Evolutionary conservation across 768 basidiomycete genomes (phyloP).

Genomic region (Boletus subparvulus): DNA sequence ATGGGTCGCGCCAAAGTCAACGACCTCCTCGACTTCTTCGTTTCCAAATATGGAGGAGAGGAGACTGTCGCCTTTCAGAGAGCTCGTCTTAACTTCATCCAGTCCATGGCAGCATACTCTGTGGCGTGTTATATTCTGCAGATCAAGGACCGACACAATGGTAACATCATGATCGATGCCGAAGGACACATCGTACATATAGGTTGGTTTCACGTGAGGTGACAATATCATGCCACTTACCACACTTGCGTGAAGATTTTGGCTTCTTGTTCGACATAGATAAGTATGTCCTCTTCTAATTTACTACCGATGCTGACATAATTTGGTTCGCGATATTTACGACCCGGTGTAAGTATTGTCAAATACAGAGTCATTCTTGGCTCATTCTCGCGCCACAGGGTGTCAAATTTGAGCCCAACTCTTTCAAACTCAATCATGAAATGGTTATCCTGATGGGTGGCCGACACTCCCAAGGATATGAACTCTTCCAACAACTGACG

Average conservation of each 20-base stretch:
- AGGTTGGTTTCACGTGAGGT: slow-evolving; percentile 50
- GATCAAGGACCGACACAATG: slow-evolving; percentile 98
- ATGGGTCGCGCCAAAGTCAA: slow-evolving; percentile 99
- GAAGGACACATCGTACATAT: slow-evolving; percentile 97
- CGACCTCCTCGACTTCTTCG: slow-evolving; percentile 91
- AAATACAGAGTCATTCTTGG: neutral
- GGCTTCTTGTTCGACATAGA: slow-evolving; percentile 98
- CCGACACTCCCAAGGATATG: slow-evolving; percentile 89
- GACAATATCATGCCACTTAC: slow-evolving; percentile 6
- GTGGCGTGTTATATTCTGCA: slow-evolving; percentile 97
- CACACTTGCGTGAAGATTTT: slow-evolving; percentile 59
- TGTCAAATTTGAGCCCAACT: slow-evolving; percentile 97
- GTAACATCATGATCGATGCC: slow-evolving; percentile 99
- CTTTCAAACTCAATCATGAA: slow-evolving; percentile 98
- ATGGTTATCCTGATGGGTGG: slow-evolving; percentile 99
- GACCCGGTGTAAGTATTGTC: slow-evolving; percentile 55
- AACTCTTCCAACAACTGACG: slow-evolving; percentile 88
- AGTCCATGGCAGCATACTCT: slow-evolving; percentile 99
- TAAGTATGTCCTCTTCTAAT: slow-evolving; percentile 49
- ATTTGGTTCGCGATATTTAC: slow-evolving; percentile 32
- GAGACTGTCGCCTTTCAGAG: slow-evolving; percentile 89
- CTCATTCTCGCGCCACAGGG: slow-evolving; percentile 52
- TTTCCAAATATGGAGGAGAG: slow-evolving; percentile 87
- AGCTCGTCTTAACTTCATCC: slow-evolving; percentile 94
- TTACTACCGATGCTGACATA: slow-evolving; percentile 28